Evolutionary conservation across 768 basidiomycete genomes (phyloP), one percentile per base, ranked within the genome.

Genomic region (Lactarius evosmus): DNA sequence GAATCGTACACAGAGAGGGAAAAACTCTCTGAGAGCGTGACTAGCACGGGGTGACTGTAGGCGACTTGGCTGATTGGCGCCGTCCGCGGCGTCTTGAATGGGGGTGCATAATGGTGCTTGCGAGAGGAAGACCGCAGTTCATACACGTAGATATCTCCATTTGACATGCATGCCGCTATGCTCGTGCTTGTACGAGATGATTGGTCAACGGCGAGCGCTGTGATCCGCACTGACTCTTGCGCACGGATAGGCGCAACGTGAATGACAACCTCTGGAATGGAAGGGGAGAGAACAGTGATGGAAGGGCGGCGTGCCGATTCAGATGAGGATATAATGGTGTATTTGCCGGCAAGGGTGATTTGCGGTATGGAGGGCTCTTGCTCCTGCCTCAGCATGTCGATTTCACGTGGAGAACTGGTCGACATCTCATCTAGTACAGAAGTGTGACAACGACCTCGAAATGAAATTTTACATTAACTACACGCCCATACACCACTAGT

Each of bases 1-100:
- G 92, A 72, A 71, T 91, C 85, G 72, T 88, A 93, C n/a, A 92
- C 73, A 51, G 85, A 85, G 25, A 93, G 80, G 14, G 79, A 79
- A 71, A 93, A 92, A 38, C 79, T 74, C 66, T 81, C 76, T 29
- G 91, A 87, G 53, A 93, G 78, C 0, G 88, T 85, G 55, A 89
- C 80, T 56, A 93, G 85, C 6, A 93, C 75, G 1, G 89, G 91
- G 63, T 92, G 88, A 68, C 91, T 84, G 70, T 90, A 93, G 8
- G 81, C 89, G 16, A 86, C 88, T 52, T 85, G 85, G 53, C 82
- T 78, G 62, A 88, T 80, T 19, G 79, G 79, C 14, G 79, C 72
- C 7, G 73, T 76, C 51, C 83, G 77, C 5, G 72, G 54, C n/a
- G 66, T 75, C 51, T 77, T 73, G 30, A 70, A 64, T 8, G 72